A percentile compares a stretch with the other conserved stretches of the same genome.
Evolutionary conservation across 805 yeast species (phyloP).

Genomic region (Candida coquimbonensis): DNA sequence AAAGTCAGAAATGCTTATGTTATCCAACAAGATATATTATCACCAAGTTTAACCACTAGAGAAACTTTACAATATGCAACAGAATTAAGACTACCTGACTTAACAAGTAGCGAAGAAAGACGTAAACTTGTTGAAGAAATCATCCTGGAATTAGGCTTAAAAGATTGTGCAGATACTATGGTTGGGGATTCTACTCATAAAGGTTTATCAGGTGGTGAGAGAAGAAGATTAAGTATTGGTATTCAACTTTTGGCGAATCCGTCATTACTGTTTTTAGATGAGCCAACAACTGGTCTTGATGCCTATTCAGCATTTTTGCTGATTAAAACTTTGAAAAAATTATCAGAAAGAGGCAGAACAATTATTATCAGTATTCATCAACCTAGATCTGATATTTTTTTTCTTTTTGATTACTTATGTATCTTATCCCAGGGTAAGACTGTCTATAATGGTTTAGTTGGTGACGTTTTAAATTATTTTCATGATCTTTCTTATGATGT

Average conservation of each 20-base stretch:
- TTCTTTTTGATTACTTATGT: conserved; percentile 62
- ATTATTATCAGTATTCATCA: conserved; percentile 77
- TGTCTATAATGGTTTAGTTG: conserved; percentile 37
- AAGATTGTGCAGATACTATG: conserved; percentile 55
- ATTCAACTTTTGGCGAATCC: conserved; percentile 79
- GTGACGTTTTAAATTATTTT: conserved; percentile 40
- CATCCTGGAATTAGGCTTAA: conserved; percentile 60
- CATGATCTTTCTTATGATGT: conserved; percentile 30
- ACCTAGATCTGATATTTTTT: conserved; percentile 75
- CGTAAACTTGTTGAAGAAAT: conserved; percentile 49
- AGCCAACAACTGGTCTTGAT: conserved; percentile 86
- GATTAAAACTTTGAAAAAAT: conserved; percentile 52
- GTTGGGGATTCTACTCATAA: conserved; percentile 50
- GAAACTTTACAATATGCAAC: conserved; percentile 73
- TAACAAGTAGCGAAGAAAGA: conserved; percentile 37
- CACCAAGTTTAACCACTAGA: conserved; percentile 64
- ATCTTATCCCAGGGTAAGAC: conserved; percentile 56
- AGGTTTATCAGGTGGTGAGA: conserved; percentile 83
- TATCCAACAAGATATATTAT: conserved; percentile 67
- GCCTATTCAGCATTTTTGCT: conserved; percentile 68
- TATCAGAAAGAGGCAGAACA: conserved; percentile 60
- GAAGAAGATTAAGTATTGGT: conserved; percentile 70
- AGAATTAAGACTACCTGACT: conserved; percentile 55
- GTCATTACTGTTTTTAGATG: conserved; percentile 70
- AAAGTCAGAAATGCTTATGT: conserved; percentile 47